Conservation (phyloP, 768 basidiomycete genomes). For the Krasilnikovozyma curviuscula region DNA sequence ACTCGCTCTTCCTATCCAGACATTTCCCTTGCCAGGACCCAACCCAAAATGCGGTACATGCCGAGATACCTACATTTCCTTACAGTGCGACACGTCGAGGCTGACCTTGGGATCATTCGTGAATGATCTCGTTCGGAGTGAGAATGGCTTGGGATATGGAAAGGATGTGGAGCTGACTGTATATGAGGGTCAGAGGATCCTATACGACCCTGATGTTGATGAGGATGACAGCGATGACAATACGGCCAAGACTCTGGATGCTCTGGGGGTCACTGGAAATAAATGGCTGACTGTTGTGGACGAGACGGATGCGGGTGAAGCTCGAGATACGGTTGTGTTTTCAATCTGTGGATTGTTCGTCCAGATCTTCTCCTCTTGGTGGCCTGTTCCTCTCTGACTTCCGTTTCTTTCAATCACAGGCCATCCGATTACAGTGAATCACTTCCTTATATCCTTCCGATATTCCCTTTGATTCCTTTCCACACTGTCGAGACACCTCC, state of each 20-base stretch:
- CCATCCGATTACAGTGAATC: too few relatives aligned
- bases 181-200: constrained; percentile 64
- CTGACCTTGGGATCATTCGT: constrained; percentile 56
- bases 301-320: constrained; percentile 78
- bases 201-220: constrained; percentile 45
- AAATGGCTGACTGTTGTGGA: constrained; percentile 78
- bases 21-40: constrained; percentile 45
- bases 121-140: constrained; percentile 37
- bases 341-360: constrained; percentile 40
- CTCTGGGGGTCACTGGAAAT: constrained; percentile 57
- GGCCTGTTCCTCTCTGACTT: not conserved
- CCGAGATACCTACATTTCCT: constrained; percentile 55
- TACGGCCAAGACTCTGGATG: constrained; percentile 53
- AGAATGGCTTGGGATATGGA: constrained; percentile 21
- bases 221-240: constrained; percentile 34
- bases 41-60: constrained; percentile 70
- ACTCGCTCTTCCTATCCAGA: constrained; percentile 54
- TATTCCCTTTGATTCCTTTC: too few relatives aligned
- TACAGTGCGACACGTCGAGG: constrained; percentile 52
- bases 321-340: constrained; percentile 49
- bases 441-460: too few relatives aligned
- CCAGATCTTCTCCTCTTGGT: not conserved
- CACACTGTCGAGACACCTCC: too few relatives aligned
- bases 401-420: not conserved
- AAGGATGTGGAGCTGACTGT: constrained; percentile 43